Evolutionary conservation across 179 eudicot genomes (phyloP), one percentile per base, ranked within the genome.

Genomic region (Beta macrorhiza): DNA sequence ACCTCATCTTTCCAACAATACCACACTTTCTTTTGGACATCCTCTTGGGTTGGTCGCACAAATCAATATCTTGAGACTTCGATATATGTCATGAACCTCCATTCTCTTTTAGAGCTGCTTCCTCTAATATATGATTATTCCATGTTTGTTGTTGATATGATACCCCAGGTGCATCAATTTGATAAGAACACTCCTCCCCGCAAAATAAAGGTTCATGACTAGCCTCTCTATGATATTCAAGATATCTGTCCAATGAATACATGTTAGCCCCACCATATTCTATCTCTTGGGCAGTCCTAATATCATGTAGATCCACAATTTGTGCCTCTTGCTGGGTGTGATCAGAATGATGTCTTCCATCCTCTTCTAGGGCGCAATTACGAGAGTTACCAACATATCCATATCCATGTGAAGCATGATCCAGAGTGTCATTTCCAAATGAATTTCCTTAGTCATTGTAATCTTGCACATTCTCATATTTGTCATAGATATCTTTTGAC

Each of bases 11-110:
- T 44, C 58, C 82, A 69, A 47, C 77, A 57, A 12, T 8, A 11
- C 10, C 64, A 42, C 61, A 75, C 80, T 77, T 82, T 82, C 85
- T 76, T 82, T 82, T 82, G 55, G 9, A 70, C 42, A 52, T 56
- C 74, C 72, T 76, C 55, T 64, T 20, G 37, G 65, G 49, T 37
- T 63, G 75, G 71, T 76, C 83, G 70, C 32, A 55, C 22, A 49
- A 75, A 68, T 8, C 47, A 44, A 61, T 42, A 55, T 79, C 74
- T 79, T 57, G 45, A 44, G 68, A 45, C n/a, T 70, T 52, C 49
- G 58, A 0, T 25, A n/a, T 70, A 56, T 58, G 72, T 37, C 29
- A 67, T 19, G 62, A 11, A 14, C 17, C 63, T 73, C 56, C 82
- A 68, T 81, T 72, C 44, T 78, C 5, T 59, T 17, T 1, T 16